phyloP scores from a whole-genome alignment of 1,139 yeast genomes.

The Diutina catenulata region DNA sequence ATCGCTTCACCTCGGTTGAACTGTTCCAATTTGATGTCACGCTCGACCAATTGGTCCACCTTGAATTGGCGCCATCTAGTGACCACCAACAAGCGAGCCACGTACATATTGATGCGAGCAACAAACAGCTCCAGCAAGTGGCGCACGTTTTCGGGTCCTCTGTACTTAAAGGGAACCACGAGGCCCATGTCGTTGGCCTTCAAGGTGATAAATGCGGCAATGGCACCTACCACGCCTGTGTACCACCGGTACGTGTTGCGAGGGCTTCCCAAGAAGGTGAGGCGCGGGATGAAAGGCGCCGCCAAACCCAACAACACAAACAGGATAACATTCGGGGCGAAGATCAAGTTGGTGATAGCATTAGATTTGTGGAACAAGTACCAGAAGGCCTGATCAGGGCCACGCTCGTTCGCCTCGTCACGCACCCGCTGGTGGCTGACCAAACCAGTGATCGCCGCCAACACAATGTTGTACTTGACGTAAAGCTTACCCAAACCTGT shows the following conservation, averaged over 20 bases:
- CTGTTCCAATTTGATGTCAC: too few species aligned
- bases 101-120: neutral
- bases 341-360: slow-evolving; percentile 1
- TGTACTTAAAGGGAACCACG: neutral
- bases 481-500: neutral
- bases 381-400: neutral
- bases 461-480: neutral
- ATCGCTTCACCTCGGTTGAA: slow-evolving; percentile 1
- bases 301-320: neutral
- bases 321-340: neutral
- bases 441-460: neutral
- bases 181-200: neutral
- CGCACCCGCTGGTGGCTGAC: neutral
- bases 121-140: neutral
- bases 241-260: neutral
- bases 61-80: slow-evolving; percentile 2
- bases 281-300: neutral
- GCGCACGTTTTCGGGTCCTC: slow-evolving; percentile 4
- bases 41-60: neutral
- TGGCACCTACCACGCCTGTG: neutral
- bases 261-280: too few species aligned
- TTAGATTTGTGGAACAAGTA: slow-evolving; percentile 1
- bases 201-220: neutral
- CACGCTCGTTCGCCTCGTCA: neutral
- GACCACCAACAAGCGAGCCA: neutral